A percentile compares a stretch with the other conserved stretches of the same genome.
These are phyloP conservation scores for Mortierella alpina DNA, from an alignment of 192 early-diverging fungal genomes.

Conservation along the genomic window DNA sequence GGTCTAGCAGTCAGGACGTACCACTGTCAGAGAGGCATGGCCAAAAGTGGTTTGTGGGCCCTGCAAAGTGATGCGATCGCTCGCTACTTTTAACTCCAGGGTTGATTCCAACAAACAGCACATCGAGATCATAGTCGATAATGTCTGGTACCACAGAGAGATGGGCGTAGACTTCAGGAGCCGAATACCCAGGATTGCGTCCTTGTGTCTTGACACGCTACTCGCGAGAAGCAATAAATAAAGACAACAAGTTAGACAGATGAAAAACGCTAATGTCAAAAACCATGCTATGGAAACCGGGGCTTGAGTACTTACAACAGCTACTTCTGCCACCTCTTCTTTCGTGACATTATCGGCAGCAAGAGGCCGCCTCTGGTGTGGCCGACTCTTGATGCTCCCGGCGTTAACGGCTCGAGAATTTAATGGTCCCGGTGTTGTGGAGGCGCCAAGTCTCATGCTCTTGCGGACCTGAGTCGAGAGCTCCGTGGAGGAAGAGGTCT, in stretches of 20 bases:
- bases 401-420: conserved; percentile 25
- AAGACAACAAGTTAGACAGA: not conserved
- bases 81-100: conserved; percentile 70
- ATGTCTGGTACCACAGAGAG: conserved; percentile 53
- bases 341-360: not conserved
- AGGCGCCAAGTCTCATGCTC: conserved; percentile 24
- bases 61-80: conserved; percentile 74
- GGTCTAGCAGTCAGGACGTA: not conserved
- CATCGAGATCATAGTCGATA: conserved; percentile 60
- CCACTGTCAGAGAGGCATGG: conserved; percentile 72
- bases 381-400: conserved; percentile 37
- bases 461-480: conserved; percentile 25
- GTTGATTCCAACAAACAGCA: conserved; percentile 83
- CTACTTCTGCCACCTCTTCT: not conserved
- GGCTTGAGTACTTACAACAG: conserved; percentile 1
- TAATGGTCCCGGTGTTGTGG: not conserved
- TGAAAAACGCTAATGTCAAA: not conserved
- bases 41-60: conserved; percentile 81
- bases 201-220: conserved; percentile 16
- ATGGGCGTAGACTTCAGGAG: conserved; percentile 38
- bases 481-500: not conserved
- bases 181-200: conserved; percentile 20
- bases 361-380: conserved; percentile 18
- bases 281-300: not conserved
- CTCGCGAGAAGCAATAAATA: not conserved